These are phyloP conservation scores for Candida albicans DNA, from an alignment of 1,139 yeast species.

Conservation along the genomic window DNA sequence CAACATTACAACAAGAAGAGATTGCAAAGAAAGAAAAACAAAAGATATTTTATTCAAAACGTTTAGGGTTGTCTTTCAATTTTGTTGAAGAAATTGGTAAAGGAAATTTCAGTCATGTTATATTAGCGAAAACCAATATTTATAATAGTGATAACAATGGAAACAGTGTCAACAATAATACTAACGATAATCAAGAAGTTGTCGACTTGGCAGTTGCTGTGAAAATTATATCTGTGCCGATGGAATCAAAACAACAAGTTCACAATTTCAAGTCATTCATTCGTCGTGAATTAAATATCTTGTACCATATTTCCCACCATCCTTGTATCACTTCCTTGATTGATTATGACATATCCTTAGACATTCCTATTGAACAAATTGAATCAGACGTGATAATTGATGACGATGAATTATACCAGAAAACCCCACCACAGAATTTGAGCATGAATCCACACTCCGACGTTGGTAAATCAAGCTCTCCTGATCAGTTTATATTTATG, in stretches of 20 bases:
- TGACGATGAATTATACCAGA: conserved; percentile 12
- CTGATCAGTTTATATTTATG: conserved; percentile 56
- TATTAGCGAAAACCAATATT: conserved; percentile 33
- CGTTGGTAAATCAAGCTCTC: background rate
- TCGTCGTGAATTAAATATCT: conserved; percentile 70
- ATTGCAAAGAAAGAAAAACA: background rate
- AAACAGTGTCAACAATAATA: conserved; percentile 12
- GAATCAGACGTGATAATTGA: conserved; percentile 11
- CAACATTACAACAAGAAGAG: background rate
- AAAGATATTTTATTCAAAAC: conserved; percentile 16
- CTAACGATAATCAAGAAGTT: background rate
- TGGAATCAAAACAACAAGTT: conserved; percentile 26
- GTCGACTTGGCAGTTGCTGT: conserved; percentile 33
- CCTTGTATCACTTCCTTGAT: conserved; percentile 40
- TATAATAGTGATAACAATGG: conserved; percentile 15
- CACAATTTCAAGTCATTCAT: conserved; percentile 63
- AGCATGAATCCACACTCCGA: background rate
- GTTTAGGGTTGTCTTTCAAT: conserved; percentile 18
- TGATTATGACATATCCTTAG: conserved; percentile 31
- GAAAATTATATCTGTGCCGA: conserved; percentile 42
- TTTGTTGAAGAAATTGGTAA: conserved; percentile 45
- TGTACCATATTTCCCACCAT: conserved; percentile 48
- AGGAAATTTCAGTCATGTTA: conserved; percentile 63
- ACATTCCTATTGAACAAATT: conserved; percentile 24
- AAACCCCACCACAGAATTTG: background rate